Evolutionary conservation across 768 basidiomycete species (phyloP), one percentile per base, ranked within the genome.

Genomic region (Hydnomerulius pinastri): DNA sequence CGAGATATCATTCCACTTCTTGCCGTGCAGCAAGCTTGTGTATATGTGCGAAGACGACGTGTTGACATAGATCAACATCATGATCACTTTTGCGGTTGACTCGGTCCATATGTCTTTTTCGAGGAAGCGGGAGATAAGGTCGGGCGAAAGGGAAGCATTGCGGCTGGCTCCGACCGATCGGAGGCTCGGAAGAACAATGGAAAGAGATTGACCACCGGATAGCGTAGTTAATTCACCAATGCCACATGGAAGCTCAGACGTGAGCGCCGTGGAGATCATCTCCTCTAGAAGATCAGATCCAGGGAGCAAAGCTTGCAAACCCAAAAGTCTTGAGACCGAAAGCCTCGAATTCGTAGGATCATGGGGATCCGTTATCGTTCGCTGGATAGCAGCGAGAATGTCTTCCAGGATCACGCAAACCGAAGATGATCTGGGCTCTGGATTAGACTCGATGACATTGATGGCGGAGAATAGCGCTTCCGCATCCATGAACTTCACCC

Each of bases 401-500:
- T 60, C 61, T 8, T 73, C 66, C 25, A 79, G 52, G 1, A 76
- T 38, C 13, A 61, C 59, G 23, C 48, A 28, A 15, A 56, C 47
- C 9, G 40, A n/a, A 2, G 39, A 2, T 18, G 50, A 18, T 36
- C 24, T 32, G 6, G 36, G 35, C 17, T 55, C 54, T 4, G 48
- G 45, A 33, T 50, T 40, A 6, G 43, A 37, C 17, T 57, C 56
- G 42, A 78, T 53, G 6, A 66, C 49, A 55, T 81, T 77, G 10
- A 90, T 58, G 6, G 80, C 66, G 5, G 63, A 54, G 4, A 81
- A 66, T 3, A 83, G 61, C 13, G 74, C 73, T 3, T 67, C 56
- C 2, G 66, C 58, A 5, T 70, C 62, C 57, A 86, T 74, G 57
- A 78, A 86, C 33, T 70, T 73, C 35, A 86, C 69, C 88, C 88